Percentiles rank a stretch among this genome's conserved stretches.
phyloP scores from a whole-genome alignment of 2,329 filamentous ascomycete genomes.

The Fusarium hainanense region DNA sequence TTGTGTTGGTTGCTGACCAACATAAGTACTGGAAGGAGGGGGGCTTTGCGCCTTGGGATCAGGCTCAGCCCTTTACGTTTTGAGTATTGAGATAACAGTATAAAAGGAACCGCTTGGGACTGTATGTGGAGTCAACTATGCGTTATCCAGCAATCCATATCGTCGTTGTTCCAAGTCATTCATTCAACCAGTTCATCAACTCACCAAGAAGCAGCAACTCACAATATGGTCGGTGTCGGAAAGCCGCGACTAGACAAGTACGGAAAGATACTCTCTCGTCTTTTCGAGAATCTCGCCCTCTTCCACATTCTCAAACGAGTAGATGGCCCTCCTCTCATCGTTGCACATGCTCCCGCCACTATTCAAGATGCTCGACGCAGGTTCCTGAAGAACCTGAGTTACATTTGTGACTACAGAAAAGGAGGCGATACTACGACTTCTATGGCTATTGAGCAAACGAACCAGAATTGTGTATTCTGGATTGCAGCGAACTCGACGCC shows the following conservation, averaged over 20 bases:
- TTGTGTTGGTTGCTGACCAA: slow-evolving; percentile 18
- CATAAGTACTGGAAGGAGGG: not conserved
- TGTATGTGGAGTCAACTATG: too few species aligned
- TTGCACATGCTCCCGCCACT: not conserved
- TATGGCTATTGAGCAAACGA: slow-evolving; percentile 54
- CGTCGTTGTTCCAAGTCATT: not conserved
- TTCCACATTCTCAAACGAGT: slow-evolving; percentile 24
- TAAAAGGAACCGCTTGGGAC: not conserved
- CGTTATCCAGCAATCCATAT: not conserved
- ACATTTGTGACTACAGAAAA: slow-evolving; percentile 59
- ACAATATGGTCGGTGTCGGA: slow-evolving; percentile 21
- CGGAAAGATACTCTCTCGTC: slow-evolving; percentile 24
- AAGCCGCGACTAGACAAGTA: slow-evolving; percentile 32
- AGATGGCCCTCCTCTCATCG: slow-evolving; percentile 23
- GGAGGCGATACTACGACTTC: slow-evolving; percentile 59
- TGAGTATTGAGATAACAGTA: not conserved
- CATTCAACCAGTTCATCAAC: not conserved
- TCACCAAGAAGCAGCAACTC: not conserved
- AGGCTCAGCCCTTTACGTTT: not conserved
- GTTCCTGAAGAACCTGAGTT: slow-evolving; percentile 56
- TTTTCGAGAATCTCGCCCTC: slow-evolving; percentile 41
- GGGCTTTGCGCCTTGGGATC: not conserved
- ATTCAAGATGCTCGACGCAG: slow-evolving; percentile 28
- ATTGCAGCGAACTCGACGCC: slow-evolving; percentile 54
- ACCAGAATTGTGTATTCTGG: slow-evolving; percentile 55